Evolutionary conservation across 371 early-diverging fungal genomes (phyloP), one percentile per base, ranked within the genome.

Genomic region (Rhizopus sp.): DNA sequence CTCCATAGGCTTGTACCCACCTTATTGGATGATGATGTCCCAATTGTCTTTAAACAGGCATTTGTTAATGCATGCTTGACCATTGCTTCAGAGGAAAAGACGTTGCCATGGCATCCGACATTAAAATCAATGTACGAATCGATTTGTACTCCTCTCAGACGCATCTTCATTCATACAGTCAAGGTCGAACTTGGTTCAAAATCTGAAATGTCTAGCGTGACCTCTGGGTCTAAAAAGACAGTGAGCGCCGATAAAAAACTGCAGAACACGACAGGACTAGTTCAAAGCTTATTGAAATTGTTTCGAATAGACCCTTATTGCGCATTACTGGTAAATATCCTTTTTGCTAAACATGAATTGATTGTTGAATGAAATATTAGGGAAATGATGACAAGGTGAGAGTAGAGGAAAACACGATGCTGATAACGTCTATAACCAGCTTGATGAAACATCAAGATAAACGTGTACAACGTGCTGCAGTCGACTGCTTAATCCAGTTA

Each of bases 81-180:
- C n/a, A 77, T 93, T 53, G 86, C 84, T 7, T 71, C 78, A 6
- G 88, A 90, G 60, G 87, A 83, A 38, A 70, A 73, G n/a, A 63
- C 71, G 16, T 63, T 88, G 17, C 83, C 90, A 3, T 90, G 88
- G 90, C 85, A 87, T 57, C 88, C 90, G 6, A 66, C 80, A 1
- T 72, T 91, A 2, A 73, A 84, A 16, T 66, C 68, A 12, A 77
- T 92, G 48, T 87, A 88, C 65, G 72, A 81, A 0, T 75, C 81
- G 15, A 63, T 93, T 33, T 90, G 88, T 15, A 64, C 69, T 4
- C 87, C 84, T 12, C 59, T 92, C 35, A 76, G 92, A 30, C 69
- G 66, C 35, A 70, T 93, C 39, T 90, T 93, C 62, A 60, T 81
- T 2, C 66, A 66, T n/a, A 55, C 58, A 13, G 53, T 58, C 0